Percentiles rank a stretch among this genome's conserved stretches.
These are phyloP conservation scores for Sonneratia caseolaris DNA, from an alignment of 345 rosid genomes.

Conservation along the genomic window DNA sequence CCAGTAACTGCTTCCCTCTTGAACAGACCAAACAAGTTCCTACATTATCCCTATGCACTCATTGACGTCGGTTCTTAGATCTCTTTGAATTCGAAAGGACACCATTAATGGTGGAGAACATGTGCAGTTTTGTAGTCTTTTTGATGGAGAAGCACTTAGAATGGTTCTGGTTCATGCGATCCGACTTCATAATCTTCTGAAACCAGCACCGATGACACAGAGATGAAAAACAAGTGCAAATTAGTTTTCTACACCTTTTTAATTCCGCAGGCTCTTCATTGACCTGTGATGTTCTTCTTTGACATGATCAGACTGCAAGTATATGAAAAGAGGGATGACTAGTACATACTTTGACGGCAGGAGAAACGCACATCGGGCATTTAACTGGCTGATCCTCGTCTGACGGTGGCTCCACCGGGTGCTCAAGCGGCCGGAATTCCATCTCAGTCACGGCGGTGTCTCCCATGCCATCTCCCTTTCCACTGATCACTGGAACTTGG, in stretches of 20 bases:
- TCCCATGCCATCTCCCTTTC: not conserved
- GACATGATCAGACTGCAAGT: not conserved
- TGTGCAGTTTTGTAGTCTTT: too few species aligned
- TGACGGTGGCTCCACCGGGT: not conserved
- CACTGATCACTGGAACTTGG: not conserved
- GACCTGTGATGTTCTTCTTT: not conserved
- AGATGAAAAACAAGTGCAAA: too few species aligned
- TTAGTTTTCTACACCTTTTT: too few species aligned
- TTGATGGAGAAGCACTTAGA: too few species aligned
- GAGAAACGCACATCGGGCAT: not conserved
- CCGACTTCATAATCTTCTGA: too few species aligned
- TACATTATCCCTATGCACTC: too few species aligned
- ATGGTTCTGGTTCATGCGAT: not conserved
- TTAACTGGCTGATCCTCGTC: not conserved
- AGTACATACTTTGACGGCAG: not conserved
- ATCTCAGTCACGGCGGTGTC: not conserved
- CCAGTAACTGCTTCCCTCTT: not conserved
- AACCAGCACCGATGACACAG: too few species aligned
- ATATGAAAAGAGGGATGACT: not conserved
- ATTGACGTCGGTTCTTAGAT: too few species aligned
- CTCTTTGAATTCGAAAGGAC: too few species aligned
- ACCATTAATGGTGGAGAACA: too few species aligned
- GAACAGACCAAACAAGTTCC: too few species aligned
- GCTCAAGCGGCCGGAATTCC: not conserved
- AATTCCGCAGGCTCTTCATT: too few species aligned